Base-by-base conservation (phyloP, 1,284 basidiomycete species). In the Serendipita sp. region DNA sequence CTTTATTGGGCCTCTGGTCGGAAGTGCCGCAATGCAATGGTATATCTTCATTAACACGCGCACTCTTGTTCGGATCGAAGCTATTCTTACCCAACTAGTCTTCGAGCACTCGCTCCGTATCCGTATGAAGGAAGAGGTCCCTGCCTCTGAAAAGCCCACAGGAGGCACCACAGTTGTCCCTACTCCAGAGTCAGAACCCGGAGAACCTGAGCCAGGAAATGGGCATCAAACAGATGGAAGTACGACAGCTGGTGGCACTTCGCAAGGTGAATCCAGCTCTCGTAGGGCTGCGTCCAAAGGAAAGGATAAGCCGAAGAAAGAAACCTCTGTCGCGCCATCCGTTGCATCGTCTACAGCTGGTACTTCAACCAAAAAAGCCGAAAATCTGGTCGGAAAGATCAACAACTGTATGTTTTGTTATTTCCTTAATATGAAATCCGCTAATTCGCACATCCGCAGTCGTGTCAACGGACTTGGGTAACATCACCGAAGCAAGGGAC, bases 51-150 rank as follows among this genome's bases (percentile, higher is more conserved):
- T 79, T 49, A 72, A 74, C 72, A 81, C 77, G 1, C 71, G 75
- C n/a, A 74, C 74, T 8, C 71, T 82, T 5, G 80, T 83, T 13
- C 78, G 79, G 49, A 69, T 73, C 4, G 83, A 88, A 70, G 78
- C 78, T 1, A 78, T 90, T 61, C 74, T 88, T 61, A 87, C 85
- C 0, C 80, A 87, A 66, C 76, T 88, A 2, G 72, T 88, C 3
- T 87, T 88, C 68, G 83, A 87, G 64, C 86, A 88, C 67, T 75
- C 84, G 1, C 74, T 88, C 2, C 78, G 85, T 43, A 81, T 88
- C 45, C 78, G 86, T 17, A 77, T 87, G 72, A 82, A 82, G 67
- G 41, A 63, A 26, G 47, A 49, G 17, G 62, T 53, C 13, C 34
- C 60, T 13, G 55, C 55, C 4, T 60, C 44, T 5, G 58, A 64